Base-by-base conservation (phyloP, 495 filamentous ascomycete genomes). In the Penicillium dipodomyicola region DNA sequence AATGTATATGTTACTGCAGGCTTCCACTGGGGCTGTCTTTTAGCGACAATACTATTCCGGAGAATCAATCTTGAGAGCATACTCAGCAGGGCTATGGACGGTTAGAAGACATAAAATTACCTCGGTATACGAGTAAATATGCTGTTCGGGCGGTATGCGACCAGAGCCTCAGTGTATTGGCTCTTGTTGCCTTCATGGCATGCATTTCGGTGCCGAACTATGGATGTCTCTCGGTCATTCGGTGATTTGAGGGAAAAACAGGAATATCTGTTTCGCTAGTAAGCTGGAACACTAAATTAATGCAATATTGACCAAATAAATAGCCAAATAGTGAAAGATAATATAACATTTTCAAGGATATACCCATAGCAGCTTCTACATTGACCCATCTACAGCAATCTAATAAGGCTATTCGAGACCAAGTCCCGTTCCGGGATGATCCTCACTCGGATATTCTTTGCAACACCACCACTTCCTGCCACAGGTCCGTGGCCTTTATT, bases 401-500 rank as follows among this genome's bases (percentile, higher is more conserved):
- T 49, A 54, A 61, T 61, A 61, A 57, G 52, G 12, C 37, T 54
- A 46, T 54, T 52, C 47, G 57, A 44, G 25, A 32, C 25, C 58
- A 49, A 54, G 60, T 52, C 33, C 49, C 54, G 49, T 40, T 45
- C 57, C 63, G 47, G 54, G 35, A 53, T 44, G 27, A 44, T 52
- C 57, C 49, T 43, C 54, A 46, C 29, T 51, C 29, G 49, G 37
- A 33, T 30, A 54, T 55, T 39, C 43, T 49, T 45, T 39, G 49
- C 60, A 60, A 12, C 33, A 37, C 33, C 14, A 57, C 51, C 43
- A 44, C 49, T 40, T 40, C 49, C 54, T 29, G 39, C 63, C 51
- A 61, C 56, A 25, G 46, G 54, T 40, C 57, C 54, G 60, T 60
- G 63, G 64, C 63, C 58, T 53, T 67, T 32, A 52, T 47, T 58